Conservation (phyloP, 1,284 basidiomycete genomes). For the Exobasidium rhododendri region DNA sequence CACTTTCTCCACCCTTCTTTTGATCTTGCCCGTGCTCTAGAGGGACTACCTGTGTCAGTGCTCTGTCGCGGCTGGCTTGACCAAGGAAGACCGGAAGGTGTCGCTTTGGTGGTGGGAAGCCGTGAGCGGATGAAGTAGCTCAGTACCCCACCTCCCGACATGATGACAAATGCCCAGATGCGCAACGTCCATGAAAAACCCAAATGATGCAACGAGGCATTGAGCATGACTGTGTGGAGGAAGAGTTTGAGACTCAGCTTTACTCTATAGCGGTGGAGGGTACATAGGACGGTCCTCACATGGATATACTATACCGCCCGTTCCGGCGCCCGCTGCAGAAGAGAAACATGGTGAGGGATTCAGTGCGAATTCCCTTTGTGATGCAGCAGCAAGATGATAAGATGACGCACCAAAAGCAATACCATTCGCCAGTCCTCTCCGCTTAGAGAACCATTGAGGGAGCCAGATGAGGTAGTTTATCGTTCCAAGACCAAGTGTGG, state of each 20-base stretch:
- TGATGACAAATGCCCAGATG: conserved; percentile 23
- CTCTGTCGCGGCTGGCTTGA: neutral
- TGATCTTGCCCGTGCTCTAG: neutral
- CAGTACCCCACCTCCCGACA: conserved; percentile 19
- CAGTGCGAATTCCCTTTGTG: too few species aligned
- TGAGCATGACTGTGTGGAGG: conserved; percentile 15
- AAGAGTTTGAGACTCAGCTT: neutral
- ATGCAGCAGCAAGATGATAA: neutral
- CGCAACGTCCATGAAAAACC: conserved; percentile 40
- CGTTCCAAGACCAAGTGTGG: conserved; percentile 2
- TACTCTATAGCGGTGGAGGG: too few species aligned
- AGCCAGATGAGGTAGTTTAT: conserved; percentile 16
- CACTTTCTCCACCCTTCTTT: conserved; percentile 1
- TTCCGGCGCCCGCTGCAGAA: conserved; percentile 20
- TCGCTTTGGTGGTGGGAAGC: neutral
- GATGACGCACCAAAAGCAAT: conserved; percentile 16
- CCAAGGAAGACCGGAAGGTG: neutral
- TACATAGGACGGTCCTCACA: too few species aligned
- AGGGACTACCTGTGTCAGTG: neutral
- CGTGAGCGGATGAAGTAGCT: conserved; percentile 9
- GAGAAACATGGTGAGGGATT: too few species aligned
- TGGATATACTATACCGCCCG: conserved; percentile 32
- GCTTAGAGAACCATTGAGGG: conserved; percentile 14
- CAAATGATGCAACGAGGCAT: conserved; percentile 22
- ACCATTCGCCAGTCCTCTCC: conserved; percentile 25